Base-by-base conservation (phyloP, 257 asterid species). In the Nicotiana tabacum region DNA sequence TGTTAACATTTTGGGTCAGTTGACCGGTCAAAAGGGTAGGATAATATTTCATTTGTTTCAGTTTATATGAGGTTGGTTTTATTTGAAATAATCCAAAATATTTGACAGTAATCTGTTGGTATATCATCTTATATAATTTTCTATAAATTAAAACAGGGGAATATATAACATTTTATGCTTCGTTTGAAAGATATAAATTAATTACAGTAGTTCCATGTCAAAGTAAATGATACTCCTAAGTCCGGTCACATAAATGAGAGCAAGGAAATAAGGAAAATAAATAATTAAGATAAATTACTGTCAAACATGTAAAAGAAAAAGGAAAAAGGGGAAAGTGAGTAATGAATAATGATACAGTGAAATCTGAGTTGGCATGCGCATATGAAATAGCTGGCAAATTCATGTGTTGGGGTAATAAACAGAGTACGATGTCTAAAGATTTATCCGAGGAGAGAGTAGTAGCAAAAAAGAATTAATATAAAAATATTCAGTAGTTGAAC, bases 361-460 rank as follows among this genome's bases (percentile, higher is more conserved):
- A 72, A 46, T 72, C 60, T 35, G 77, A 68, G 77, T 37, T 74
- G 62, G 80, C 80, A 27, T 74, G 43, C 1, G 27, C 61, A 48
- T 48, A 72, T 70, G 78, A 43, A 39, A 21, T 48, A 74, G 80
- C 43, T 74, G 80, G 62, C 62, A 27, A 27, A 48, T 48, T 7
- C 80, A 48, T 74, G 62, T 74, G 62, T 33, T 27, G 80, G 80
- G 43, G 80, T 74, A 74, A 48, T 39, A 39, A 24, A 72, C 37
- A 27, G 43, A 48, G 80, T 48, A 74, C 43, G 15, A 48, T 74
- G 62, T 46, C 29, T 0, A 5, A 43, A 70, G 2, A 2, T 21
- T 70, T 2, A 1, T 0, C 78, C 21, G n/a, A 2, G 51, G 51
- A 43, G 3, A 9, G 12, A 2, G 51, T 9, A 43, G 51, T 9